Conservation (phyloP, 1,284 basidiomycete species). For the Pterulicium gracile region DNA sequence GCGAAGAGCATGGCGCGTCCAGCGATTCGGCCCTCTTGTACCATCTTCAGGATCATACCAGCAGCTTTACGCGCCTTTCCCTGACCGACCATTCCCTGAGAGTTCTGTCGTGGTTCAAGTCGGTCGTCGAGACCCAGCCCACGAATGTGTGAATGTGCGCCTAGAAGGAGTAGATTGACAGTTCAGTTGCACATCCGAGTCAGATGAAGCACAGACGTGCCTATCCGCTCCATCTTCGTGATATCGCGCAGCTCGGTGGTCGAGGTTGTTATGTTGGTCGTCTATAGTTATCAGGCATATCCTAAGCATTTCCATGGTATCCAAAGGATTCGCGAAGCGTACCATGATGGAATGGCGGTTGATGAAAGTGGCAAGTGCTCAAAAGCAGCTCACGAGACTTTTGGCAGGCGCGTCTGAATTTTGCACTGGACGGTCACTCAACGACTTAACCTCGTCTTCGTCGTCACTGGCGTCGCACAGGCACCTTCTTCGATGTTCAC, state of each 20-base stretch:
- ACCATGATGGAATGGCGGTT: constrained; percentile 9
- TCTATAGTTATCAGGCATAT: constrained; percentile 21
- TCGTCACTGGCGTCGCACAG: too few relatives aligned
- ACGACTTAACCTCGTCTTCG: too few relatives aligned
- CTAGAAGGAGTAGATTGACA: constrained; percentile 36
- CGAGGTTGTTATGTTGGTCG: constrained; percentile 62
- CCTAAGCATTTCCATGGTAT: background rate
- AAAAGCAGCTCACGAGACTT: too few relatives aligned
- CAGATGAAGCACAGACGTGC: constrained; percentile 23
- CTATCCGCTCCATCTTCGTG: constrained; percentile 95
- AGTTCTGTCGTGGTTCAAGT: constrained; percentile 79
- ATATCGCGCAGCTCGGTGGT: constrained; percentile 77
- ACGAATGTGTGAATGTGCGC: constrained; percentile 95
- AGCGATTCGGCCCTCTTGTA: constrained; percentile 90
- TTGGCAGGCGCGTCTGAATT: background rate
- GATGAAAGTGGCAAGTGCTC: too few relatives aligned
- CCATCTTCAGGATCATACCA: constrained; percentile 96
- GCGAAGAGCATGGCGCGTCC: constrained; percentile 94
- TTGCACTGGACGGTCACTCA: too few relatives aligned
- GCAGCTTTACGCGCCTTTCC: constrained; percentile 92
- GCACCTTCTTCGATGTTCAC: constrained; percentile 11
- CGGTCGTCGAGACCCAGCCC: constrained; percentile 89
- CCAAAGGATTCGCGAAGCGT: constrained; percentile 4
- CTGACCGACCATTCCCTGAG: constrained; percentile 97
- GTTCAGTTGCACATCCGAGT: constrained; percentile 5